phyloP scores from a whole-genome alignment of 2,329 filamentous ascomycete genomes.

The Ascochyta fabae region DNA sequence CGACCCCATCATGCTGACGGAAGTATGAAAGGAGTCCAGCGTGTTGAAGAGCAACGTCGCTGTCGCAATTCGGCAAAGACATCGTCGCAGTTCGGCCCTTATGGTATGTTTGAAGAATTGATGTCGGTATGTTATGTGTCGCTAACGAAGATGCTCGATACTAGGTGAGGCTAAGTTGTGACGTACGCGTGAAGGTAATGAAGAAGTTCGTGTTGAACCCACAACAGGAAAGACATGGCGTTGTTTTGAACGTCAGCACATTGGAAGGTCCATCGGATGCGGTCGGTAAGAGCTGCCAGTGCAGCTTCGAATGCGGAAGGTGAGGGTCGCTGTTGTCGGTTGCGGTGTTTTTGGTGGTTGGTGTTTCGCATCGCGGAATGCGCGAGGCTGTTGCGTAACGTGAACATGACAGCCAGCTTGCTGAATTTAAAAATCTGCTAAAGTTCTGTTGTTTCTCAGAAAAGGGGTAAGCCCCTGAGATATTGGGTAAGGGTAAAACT shows the following conservation, averaged over 20 bases:
- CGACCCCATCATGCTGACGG: not conserved
- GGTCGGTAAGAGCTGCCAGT: conserved; percentile 3
- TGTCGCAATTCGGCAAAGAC: conserved; percentile 8
- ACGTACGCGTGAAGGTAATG: not conserved
- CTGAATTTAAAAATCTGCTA: no score
- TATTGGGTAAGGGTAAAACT: no score
- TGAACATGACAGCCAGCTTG: no score
- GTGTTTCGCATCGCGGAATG: no score
- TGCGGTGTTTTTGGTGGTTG: not conserved
- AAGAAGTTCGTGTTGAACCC: not conserved
- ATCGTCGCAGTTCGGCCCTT: not conserved
- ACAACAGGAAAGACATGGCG: not conserved
- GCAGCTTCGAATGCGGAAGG: not conserved
- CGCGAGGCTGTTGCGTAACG: no score
- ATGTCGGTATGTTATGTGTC: conserved; percentile 1
- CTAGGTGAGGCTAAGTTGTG: not conserved
- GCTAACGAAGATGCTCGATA: conserved; percentile 10
- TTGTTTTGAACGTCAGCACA: not conserved
- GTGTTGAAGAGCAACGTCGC: conserved; percentile 18
- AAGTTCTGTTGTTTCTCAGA: no score
- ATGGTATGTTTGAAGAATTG: not conserved
- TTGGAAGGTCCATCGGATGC: conserved; percentile 10
- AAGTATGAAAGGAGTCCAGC: conserved; percentile 25
- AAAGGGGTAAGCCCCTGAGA: no score
- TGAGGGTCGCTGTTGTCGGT: not conserved